Conservation (phyloP, 164 flowering plant species). For the Magnolia changhungtana region DNA sequence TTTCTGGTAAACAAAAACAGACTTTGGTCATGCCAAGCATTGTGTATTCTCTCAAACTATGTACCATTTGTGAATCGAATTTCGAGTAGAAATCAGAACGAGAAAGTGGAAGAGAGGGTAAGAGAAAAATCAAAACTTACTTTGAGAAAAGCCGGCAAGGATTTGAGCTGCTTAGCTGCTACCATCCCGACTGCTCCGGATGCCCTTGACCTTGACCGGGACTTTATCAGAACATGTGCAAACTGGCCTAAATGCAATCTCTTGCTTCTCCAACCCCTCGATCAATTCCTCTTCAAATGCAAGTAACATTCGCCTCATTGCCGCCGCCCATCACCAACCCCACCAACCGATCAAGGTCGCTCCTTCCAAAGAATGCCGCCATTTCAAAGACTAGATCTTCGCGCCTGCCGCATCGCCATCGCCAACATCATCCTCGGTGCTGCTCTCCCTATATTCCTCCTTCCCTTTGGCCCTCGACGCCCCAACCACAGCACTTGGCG, state of each 20-base stretch:
- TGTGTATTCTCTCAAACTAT: too few relatives aligned
- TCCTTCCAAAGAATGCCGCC: slow-evolving; percentile 41
- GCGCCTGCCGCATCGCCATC: not conserved
- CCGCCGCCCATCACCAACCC: slow-evolving; percentile 28
- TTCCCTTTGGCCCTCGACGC: slow-evolving; percentile 27
- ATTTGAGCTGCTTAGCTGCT: slow-evolving; percentile 70
- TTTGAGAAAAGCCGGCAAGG: slow-evolving; percentile 54
- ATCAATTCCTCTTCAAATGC: slow-evolving; percentile 74
- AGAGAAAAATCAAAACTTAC: slow-evolving; percentile 25
- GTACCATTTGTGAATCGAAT: not conserved
- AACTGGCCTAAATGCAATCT: slow-evolving; percentile 60
- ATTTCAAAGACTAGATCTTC: slow-evolving; percentile 35
- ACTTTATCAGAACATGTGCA: slow-evolving; percentile 52
- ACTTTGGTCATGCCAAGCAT: too few relatives aligned
- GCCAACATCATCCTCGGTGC: not conserved
- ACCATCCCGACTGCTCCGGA: slow-evolving; percentile 56
- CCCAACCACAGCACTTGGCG: slow-evolving; percentile 22
- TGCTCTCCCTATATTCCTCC: slow-evolving; percentile 11
- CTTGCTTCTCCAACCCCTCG: slow-evolving; percentile 77
- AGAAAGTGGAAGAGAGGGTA: not conserved
- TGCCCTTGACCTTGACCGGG: slow-evolving; percentile 39
- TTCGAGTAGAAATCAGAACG: not conserved
- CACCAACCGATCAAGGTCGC: slow-evolving; percentile 47
- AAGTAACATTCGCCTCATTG: slow-evolving; percentile 42
- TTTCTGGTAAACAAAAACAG: too few relatives aligned